phyloP scores from a whole-genome alignment of 2,329 filamentous ascomycete genomes.

The Botrytis medusae region DNA sequence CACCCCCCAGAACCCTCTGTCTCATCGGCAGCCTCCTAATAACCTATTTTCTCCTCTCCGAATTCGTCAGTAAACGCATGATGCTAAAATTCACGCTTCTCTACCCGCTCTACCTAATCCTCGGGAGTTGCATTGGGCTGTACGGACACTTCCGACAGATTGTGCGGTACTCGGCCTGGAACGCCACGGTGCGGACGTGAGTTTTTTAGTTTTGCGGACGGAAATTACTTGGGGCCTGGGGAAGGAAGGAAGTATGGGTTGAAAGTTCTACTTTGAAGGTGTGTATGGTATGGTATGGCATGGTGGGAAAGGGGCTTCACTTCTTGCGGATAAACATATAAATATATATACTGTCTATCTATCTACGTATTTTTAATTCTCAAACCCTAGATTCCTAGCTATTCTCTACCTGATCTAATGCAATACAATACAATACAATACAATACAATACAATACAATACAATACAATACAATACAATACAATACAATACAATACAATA shows the following conservation, averaged over 20 bases:
- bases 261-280: background rate
- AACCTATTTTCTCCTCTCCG: slow-evolving; percentile 47
- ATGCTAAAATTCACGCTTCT: slow-evolving; percentile 46
- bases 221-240: too few relatives aligned
- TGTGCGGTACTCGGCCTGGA: slow-evolving; percentile 48
- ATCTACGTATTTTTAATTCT: too few relatives aligned
- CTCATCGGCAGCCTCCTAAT: slow-evolving; percentile 48
- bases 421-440: too few relatives aligned
- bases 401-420: too few relatives aligned
- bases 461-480: too few relatives aligned
- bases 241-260: too few relatives aligned
- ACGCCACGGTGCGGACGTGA: slow-evolving; percentile 43
- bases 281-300: background rate
- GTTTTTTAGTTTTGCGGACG: too few relatives aligned
- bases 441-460: too few relatives aligned
- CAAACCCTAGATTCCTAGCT: too few relatives aligned
- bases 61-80: slow-evolving; percentile 45
- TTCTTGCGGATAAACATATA: background rate
- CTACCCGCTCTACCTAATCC: slow-evolving; percentile 45
- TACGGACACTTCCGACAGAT: slow-evolving; percentile 26
- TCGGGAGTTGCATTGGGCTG: slow-evolving; percentile 12
- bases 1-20: slow-evolving; percentile 42
- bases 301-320: too few relatives aligned
- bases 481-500: too few relatives aligned
- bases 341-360: background rate